Base-by-base conservation (phyloP, 2,329 filamentous ascomycete genomes). In the Fusarium temperatum region DNA sequence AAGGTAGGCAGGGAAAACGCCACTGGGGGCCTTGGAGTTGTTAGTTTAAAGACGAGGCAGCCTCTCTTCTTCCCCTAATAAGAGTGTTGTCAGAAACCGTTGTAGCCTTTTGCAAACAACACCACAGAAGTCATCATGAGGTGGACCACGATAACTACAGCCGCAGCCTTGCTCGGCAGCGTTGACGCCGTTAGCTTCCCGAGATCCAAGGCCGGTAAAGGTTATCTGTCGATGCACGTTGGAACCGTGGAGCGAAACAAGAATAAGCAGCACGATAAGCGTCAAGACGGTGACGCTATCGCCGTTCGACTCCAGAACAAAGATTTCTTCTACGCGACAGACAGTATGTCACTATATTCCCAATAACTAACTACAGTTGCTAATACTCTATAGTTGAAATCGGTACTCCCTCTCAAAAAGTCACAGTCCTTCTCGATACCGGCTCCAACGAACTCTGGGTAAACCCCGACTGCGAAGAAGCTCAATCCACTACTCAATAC, bases 401-500 rank as follows among this genome's bases (percentile, higher is more conserved):
- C 32, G 86, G 86, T 35, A 82, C 80, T 2, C 82, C 84, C 10
- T 77, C 80, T 2, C 86, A 88, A 70, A 80, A 75, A 17, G 79
- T 87, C 41, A 83, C 84, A 17, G 84, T 88, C 41, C 82, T 87
- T 42, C 81, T 88, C 62, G 86, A 88, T 67, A 88, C 86, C 1
- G 87, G 87, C 22, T 89, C 87, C 10, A 85, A 85, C 70, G 86
- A 88, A 76, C 83, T 89, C 13, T 89, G 87, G 87, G 85, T 89
- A 48, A 87, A 89, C 67, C 87, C 87, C 3, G 80, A 84, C 59
- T 89, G 87, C 75, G 59, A 76, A 8, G 82, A 81, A 10, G 82
- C 86, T 1, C 81, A 79, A 11, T 79, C 80, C 11, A 70, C 79
- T 12, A 73, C 75, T 3, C 80, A 85, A 41, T 73, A 77, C 7